These are phyloP conservation scores for Trapa incisa DNA, from an alignment of 345 rosid species.

Conservation along the genomic window DNA sequence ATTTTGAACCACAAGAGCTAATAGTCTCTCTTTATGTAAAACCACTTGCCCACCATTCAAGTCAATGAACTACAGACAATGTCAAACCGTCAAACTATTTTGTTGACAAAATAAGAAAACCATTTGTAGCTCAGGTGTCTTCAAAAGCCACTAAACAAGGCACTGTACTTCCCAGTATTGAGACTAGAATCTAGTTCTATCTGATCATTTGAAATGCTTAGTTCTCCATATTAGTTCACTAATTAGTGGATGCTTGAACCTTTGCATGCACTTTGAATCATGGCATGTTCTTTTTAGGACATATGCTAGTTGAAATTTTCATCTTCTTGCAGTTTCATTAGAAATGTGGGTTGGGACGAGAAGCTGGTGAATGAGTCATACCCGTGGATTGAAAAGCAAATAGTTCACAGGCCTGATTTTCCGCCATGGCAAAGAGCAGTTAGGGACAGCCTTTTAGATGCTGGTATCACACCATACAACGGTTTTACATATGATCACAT, in stretches of 20 bases:
- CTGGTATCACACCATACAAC: slow-evolving; percentile 76
- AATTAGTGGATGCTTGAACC: too few species aligned
- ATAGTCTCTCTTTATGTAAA: background rate
- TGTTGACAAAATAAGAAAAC: background rate
- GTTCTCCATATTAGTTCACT: background rate
- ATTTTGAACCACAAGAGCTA: background rate
- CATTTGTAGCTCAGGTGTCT: background rate
- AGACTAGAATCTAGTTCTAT: background rate
- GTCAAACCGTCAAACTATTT: background rate
- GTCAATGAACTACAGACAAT: background rate
- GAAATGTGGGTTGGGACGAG: slow-evolving; percentile 67
- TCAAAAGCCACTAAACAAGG: background rate
- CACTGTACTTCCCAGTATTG: background rate
- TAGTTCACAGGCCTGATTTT: slow-evolving; percentile 57
- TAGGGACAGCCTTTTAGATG: slow-evolving; percentile 65
- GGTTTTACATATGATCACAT: slow-evolving; percentile 88
- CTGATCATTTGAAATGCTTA: background rate
- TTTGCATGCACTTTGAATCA: background rate
- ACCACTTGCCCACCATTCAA: background rate
- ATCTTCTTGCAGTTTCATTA: slow-evolving; percentile 45
- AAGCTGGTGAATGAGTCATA: slow-evolving; percentile 74
- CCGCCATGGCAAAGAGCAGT: slow-evolving; percentile 66
- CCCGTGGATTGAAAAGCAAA: slow-evolving; percentile 75
- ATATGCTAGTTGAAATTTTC: background rate
- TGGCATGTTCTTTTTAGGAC: background rate